Evolutionary conservation across 1,284 basidiomycete genomes (phyloP).

Genomic region (Tausonia pullulans): DNA sequence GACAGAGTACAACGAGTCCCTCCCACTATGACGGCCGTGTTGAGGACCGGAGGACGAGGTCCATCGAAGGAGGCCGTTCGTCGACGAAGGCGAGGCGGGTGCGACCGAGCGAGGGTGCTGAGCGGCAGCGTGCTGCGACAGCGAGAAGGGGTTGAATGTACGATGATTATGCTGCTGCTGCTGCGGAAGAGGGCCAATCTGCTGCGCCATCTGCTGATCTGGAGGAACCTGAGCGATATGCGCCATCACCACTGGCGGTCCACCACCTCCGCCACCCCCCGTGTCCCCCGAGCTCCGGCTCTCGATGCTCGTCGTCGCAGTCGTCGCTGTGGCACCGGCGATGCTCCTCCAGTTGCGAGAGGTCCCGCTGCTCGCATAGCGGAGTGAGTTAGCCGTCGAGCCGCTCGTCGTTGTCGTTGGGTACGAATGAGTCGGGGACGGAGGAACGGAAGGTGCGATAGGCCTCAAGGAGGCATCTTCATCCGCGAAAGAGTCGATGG

Average conservation of each 20-base stretch:
- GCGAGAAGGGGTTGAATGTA: background rate
- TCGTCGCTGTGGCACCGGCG: constrained; percentile 5
- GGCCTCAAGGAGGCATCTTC: constrained; percentile 11
- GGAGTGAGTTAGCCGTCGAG: background rate
- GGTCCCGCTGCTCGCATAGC: background rate
- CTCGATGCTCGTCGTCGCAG: constrained; percentile 3
- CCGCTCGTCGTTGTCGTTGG: background rate
- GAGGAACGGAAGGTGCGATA: constrained; percentile 3
- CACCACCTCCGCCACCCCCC: background rate
- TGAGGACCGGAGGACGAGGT: no score
- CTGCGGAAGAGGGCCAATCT: background rate
- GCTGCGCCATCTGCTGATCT: background rate
- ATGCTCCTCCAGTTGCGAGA: background rate
- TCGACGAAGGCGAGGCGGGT: no score
- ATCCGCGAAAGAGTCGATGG: background rate
- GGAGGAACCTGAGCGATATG: constrained; percentile 11
- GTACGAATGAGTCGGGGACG: background rate
- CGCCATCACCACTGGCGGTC: background rate
- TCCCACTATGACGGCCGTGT: no score
- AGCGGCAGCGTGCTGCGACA: no score
- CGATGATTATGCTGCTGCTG: background rate
- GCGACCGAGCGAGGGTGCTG: no score
- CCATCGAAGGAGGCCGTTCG: no score
- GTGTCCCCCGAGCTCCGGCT: background rate
- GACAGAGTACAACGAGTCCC: no score